phyloP scores from a whole-genome alignment of 1,139 yeast genomes.

The Kodamaea arcana region DNA sequence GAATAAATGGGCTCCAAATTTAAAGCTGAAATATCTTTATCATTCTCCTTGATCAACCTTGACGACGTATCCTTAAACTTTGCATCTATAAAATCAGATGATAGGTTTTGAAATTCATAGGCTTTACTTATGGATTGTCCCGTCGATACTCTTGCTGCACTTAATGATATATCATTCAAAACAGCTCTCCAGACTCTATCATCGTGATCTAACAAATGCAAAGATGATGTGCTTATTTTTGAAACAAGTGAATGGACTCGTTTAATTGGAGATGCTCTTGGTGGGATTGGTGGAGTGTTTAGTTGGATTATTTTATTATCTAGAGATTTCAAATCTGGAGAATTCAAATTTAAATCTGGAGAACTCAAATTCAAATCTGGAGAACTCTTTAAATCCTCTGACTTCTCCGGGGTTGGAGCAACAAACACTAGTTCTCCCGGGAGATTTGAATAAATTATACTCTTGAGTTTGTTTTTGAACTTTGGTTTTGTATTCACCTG shows the following conservation, averaged over 20 bases:
- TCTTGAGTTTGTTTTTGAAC: no score
- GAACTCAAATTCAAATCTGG: background rate
- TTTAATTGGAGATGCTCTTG: constrained; percentile 1
- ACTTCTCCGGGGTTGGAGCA: background rate
- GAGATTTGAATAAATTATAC: background rate
- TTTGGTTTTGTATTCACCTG: background rate
- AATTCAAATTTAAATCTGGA: background rate
- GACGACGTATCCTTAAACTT: constrained; percentile 8
- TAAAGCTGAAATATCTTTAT: constrained; percentile 13
- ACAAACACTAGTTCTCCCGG: background rate
- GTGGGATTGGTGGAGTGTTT: constrained; percentile 3
- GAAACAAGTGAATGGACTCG: constrained; percentile 1
- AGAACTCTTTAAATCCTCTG: background rate
- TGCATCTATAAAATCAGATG: constrained; percentile 30
- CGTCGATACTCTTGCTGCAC: constrained; percentile 50
- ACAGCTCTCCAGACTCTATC: constrained; percentile 33
- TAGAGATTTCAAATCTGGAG: background rate
- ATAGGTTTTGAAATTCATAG: constrained; percentile 18
- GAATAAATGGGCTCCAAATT: constrained; percentile 7
- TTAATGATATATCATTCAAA: constrained; percentile 44
- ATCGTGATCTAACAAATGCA: constrained; percentile 1
- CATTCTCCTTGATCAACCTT: no score
- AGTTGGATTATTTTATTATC: no score
- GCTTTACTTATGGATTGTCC: constrained; percentile 28
- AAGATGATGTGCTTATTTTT: constrained; percentile 2